phyloP scores from a whole-genome alignment of 2,329 filamentous ascomycete species.

The Ophiocordyceps australis region DNA sequence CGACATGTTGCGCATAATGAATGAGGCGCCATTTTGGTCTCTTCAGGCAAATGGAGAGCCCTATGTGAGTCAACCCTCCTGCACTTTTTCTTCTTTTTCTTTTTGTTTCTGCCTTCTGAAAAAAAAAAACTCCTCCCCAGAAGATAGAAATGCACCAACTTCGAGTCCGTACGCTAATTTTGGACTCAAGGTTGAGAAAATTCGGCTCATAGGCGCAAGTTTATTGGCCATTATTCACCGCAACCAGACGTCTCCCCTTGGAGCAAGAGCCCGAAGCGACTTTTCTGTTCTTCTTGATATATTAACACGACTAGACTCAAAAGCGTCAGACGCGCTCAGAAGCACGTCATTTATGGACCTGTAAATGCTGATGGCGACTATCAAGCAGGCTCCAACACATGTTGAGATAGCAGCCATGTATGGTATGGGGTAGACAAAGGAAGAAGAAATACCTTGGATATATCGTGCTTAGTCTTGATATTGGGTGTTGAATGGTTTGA shows the following conservation, averaged over 20 bases:
- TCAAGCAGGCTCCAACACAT: too few relatives aligned
- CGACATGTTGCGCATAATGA: slow-evolving; percentile 20
- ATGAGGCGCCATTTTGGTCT: slow-evolving; percentile 21
- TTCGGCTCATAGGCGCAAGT: slow-evolving; percentile 18
- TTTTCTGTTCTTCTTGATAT: slow-evolving; percentile 20
- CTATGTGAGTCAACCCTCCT: slow-evolving; percentile 10
- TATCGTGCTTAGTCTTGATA: too few relatives aligned
- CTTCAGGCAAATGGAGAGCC: slow-evolving; percentile 20
- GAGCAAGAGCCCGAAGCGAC: slow-evolving; percentile 16
- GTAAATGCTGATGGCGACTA: too few relatives aligned
- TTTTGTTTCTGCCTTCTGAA: too few relatives aligned
- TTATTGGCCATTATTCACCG: slow-evolving; percentile 19
- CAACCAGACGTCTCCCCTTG: slow-evolving; percentile 16
- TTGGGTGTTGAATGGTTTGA: too few relatives aligned
- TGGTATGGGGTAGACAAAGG: too few relatives aligned
- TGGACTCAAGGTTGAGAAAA: slow-evolving; percentile 16
- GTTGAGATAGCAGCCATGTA: too few relatives aligned
- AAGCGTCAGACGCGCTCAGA: slow-evolving; percentile 20
- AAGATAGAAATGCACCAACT: neutral
- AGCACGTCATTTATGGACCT: slow-evolving; percentile 8
- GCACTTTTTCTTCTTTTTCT: too few relatives aligned
- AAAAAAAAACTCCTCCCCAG: too few relatives aligned
- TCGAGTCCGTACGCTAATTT: neutral
- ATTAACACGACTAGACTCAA: slow-evolving; percentile 20
- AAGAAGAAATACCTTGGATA: too few relatives aligned